Evolutionary conservation across 2,329 filamentous ascomycete genomes (phyloP), one percentile per base, ranked within the genome.

Genomic region (Cercospora zeae-maydis): DNA sequence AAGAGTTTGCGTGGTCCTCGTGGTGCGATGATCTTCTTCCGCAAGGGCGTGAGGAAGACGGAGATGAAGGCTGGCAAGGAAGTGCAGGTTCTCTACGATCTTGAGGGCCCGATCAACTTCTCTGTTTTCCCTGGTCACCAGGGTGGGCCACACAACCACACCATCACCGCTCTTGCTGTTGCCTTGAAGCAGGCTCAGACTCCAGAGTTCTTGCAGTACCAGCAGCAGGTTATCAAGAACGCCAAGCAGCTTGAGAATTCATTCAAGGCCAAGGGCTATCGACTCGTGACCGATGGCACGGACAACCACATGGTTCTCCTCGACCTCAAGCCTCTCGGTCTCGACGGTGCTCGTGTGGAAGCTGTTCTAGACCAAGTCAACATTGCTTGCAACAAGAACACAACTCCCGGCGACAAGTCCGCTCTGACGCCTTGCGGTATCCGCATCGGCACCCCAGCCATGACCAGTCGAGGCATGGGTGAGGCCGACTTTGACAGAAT

Each of bases 1-100:
- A 99, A 99, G 86, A 97, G 93, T 61, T 90, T 99, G 71, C 92
- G 95, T 80, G 95, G 95, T 64, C 95, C 95, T 64, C 92, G 95
- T 78, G 95, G 95, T 75, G 95, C 95, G 77, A 99, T 99, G 95
- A 99, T 99, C 82, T 99, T 99, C 87, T 99, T 93, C 88, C 91
- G 95, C 80, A 97, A 96, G 84, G 95, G 95, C 67, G 88, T 97
- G 66, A 90, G 93, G 75, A 92, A 89, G 74, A 89, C 89, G 59
- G 91, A 98, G 76, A 82, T 90, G 79, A 97, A 97, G 86, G 88
- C 90, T 65, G 92, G 92, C 74, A 93, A 96, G 81, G 86, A 93
- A 83, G 56, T 75, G 14, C 66, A 73, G 61, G 89, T 84, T 57
- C 82, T 93, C 73, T 99, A 97, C 78, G 92, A 99, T 75, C 86